Conservation (phyloP, 768 basidiomycete genomes). For the Lentinula lateritia region DNA sequence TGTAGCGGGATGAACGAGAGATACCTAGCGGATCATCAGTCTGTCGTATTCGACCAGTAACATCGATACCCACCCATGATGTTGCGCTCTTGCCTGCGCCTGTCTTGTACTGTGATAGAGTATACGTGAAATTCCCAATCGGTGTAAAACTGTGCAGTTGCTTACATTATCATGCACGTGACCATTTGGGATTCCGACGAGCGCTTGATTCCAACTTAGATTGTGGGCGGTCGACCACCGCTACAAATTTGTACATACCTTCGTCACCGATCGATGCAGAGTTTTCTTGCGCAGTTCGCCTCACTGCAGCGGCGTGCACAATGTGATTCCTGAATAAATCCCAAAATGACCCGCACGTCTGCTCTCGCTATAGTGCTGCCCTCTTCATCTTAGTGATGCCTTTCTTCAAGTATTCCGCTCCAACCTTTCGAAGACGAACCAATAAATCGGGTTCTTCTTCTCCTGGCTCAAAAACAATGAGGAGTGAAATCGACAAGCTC, state of each 20-base stretch:
- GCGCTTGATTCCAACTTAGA: no score
- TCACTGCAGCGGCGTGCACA: not conserved
- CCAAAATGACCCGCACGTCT: not conserved
- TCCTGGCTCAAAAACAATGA: slow-evolving; percentile 89
- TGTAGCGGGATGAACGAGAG: slow-evolving; percentile 94
- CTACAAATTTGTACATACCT: no score
- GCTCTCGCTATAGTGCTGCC: not conserved
- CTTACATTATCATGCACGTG: not conserved
- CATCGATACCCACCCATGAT: slow-evolving; percentile 64
- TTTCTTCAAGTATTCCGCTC: slow-evolving; percentile 13
- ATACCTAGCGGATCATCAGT: slow-evolving; percentile 62
- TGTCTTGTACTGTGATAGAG: not conserved
- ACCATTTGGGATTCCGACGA: not conserved
- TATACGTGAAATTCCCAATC: not conserved
- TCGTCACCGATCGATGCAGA: not conserved
- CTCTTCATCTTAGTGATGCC: slow-evolving; percentile 6
- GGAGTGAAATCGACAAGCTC: slow-evolving; percentile 94
- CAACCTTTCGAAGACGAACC: slow-evolving; percentile 54
- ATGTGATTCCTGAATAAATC: not conserved
- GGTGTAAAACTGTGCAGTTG: not conserved
- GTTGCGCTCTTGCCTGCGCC: slow-evolving; percentile 16
- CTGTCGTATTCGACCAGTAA: slow-evolving; percentile 12
- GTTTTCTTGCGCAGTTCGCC: not conserved
- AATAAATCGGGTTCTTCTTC: slow-evolving; percentile 60
- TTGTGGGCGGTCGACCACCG: no score